Base-by-base conservation (phyloP, 2,329 filamentous ascomycete genomes). In the Chrysoporthe austroafricana region DNA sequence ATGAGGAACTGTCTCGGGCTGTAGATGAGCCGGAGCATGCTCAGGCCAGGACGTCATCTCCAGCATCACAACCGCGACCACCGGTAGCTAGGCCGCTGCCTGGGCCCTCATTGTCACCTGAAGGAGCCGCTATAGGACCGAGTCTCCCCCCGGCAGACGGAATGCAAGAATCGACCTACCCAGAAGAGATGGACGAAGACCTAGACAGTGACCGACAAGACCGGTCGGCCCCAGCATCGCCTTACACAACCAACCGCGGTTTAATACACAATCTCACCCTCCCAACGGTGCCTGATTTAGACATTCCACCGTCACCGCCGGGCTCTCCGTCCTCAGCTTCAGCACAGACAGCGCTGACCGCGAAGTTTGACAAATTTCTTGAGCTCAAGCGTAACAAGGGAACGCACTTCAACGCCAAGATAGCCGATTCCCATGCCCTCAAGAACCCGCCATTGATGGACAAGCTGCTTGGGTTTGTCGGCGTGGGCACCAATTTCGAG, bases 331-430 rank as follows among this genome's bases (percentile, higher is more conserved):
- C 68, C 6, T 46, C 65, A 48, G 52, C 46, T 16, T 56, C 52
- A 26, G 63, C 44, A 39, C 78, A 72, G 3, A 71, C 69, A 6
- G 73, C 74, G 0, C 79, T 88, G 14, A 89, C 85, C 62, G 84
- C 86, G 72, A 94, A 93, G 73, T 90, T 95, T 72, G 85, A 88
- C 70, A 87, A 88, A 68, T 95, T 96, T 72, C 85, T 95, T 0
- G 83, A 87, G 58, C 84, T 95, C n/a, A 96, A 96, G 80, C 74
- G 75, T 48, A 88, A 87, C 74, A 87, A 90, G 70, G 90, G 90
- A 4, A 83, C 89, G 18, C 92, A 96, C 78, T 95, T 95, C 83
- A 94, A 96, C 76, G 83, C 88, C 73, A 89, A 91, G 70, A 81
- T 96, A 9, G 86, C 90, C 46, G 84, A 85, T 67, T 91, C 90